These are phyloP conservation scores for Kwoniella newhampshirensis DNA, from an alignment of 768 basidiomycete species.

Conservation along the genomic window DNA sequence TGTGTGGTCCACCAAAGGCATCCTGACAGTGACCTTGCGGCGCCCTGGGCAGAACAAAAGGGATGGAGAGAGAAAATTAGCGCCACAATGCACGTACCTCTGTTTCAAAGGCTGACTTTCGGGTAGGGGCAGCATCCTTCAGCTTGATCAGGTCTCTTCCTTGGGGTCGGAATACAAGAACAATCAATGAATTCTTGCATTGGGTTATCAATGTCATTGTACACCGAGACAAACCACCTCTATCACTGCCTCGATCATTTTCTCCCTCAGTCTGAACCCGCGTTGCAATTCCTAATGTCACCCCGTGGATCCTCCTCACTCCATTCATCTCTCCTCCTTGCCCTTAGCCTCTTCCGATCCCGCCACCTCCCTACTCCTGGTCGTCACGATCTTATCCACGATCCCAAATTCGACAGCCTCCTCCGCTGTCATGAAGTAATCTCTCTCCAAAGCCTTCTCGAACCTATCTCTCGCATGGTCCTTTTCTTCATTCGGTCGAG, in stretches of 20 bases:
- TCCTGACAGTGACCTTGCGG: too few species aligned
- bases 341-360: not conserved
- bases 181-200: too few species aligned
- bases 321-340: not conserved
- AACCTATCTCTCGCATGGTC: constrained; percentile 71
- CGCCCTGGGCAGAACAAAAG: not conserved
- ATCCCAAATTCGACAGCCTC: constrained; percentile 90
- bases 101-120: not conserved
- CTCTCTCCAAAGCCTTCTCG: constrained; percentile 84
- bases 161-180: too few species aligned
- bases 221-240: too few species aligned
- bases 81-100: not conserved
- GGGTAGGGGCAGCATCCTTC: too few species aligned
- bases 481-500: constrained; percentile 63
- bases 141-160: too few species aligned
- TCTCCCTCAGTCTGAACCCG: too few species aligned
- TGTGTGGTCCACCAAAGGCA: too few species aligned
- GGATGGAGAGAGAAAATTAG: not conserved
- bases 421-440: constrained; percentile 95
- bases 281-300: not conserved
- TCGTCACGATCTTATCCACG: constrained; percentile 83
- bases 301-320: not conserved
- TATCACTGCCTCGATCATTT: too few species aligned
- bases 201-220: too few species aligned
- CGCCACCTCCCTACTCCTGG: too few species aligned